phyloP scores from a whole-genome alignment of 2,329 filamentous ascomycete genomes.

The Ascochyta fabae region DNA sequence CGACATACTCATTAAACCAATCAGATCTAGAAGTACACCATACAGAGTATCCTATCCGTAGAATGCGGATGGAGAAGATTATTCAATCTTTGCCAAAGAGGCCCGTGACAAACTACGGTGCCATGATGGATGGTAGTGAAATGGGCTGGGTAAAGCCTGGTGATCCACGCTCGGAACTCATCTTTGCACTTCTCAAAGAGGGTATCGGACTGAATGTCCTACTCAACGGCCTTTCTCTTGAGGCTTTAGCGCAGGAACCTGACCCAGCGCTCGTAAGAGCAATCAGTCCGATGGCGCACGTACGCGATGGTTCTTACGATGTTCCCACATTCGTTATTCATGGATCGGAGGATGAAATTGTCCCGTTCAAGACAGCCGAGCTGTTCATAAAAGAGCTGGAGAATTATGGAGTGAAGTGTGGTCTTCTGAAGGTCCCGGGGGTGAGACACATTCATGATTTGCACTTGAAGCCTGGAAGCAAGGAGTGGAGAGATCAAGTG shows the following conservation, averaged over 20 bases:
- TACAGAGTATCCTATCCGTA: too few relatives aligned
- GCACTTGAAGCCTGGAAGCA: conserved; percentile 1
- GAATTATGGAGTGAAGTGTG: conserved; percentile 5
- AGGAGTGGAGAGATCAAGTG: conserved; percentile 7
- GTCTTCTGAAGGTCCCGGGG: conserved; percentile 8
- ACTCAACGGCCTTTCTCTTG: conserved; percentile 19
- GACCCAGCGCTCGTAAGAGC: conserved; percentile 2
- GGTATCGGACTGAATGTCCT: conserved; percentile 16
- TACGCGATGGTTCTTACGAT: conserved; percentile 13
- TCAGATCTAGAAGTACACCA: too few relatives aligned
- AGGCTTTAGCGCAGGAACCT: not conserved
- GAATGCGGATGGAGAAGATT: too few relatives aligned
- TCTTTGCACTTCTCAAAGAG: conserved; percentile 17
- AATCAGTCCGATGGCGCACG: conserved; percentile 20
- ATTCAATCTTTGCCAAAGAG: too few relatives aligned
- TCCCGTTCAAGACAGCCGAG: conserved; percentile 6
- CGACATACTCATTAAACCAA: too few relatives aligned
- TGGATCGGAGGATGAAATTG: conserved; percentile 17
- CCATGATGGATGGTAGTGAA: conserved; percentile 3
- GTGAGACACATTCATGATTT: conserved; percentile 18
- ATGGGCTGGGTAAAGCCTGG: conserved; percentile 12
- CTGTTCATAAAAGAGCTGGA: conserved; percentile 6
- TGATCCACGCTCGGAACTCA: conserved; percentile 21
- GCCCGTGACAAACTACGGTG: conserved; percentile 14
- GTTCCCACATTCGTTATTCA: conserved; percentile 25